Percentiles rank a stretch among this genome's conserved stretches.
Evolutionary conservation across 1,284 basidiomycete species (phyloP).

Genomic region (Cryptococcus sp.): DNA sequence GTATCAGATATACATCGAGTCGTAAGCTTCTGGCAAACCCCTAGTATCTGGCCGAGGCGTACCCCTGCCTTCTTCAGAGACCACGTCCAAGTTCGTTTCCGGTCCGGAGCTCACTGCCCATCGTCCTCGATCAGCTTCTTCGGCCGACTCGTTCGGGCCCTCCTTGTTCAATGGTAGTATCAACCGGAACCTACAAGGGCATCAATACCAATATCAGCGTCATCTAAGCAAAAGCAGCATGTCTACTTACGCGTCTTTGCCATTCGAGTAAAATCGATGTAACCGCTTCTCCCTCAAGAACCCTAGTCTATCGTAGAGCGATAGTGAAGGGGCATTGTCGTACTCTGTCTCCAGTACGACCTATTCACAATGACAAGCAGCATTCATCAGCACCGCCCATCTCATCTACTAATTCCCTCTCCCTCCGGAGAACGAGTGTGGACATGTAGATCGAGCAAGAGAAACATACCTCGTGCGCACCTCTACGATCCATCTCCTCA

Average conservation of each 20-base stretch:
- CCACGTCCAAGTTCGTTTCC: slow-evolving; percentile 1
- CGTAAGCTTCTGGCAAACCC: background rate
- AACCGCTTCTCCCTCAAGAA: slow-evolving; percentile 96
- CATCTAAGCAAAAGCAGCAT: background rate
- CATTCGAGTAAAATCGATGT: slow-evolving; percentile 91
- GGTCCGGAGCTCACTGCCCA: slow-evolving; percentile 23
- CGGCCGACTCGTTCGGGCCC: slow-evolving; percentile 19
- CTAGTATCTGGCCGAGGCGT: background rate
- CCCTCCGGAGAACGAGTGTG: background rate
- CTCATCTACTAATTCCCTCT: background rate
- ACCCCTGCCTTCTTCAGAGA: background rate
- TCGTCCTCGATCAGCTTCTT: slow-evolving; percentile 33
- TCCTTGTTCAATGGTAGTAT: slow-evolving; percentile 32
- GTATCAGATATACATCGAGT: slow-evolving; percentile 1
- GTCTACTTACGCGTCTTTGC: slow-evolving; percentile 53
- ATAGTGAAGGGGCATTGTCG: slow-evolving; percentile 84
- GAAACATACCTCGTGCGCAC: slow-evolving; percentile 74
- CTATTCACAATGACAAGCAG: slow-evolving; percentile 53
- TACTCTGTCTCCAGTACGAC: slow-evolving; percentile 96
- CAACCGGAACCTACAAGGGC: slow-evolving; percentile 33
- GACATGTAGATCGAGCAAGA: background rate
- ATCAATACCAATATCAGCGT: slow-evolving; percentile 1
- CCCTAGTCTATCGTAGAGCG: slow-evolving; percentile 86
- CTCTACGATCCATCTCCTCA: slow-evolving; percentile 72
- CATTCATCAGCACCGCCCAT: too few species aligned